phyloP scores from a whole-genome alignment of 768 basidiomycete genomes.

The Trametes gibbosa region DNA sequence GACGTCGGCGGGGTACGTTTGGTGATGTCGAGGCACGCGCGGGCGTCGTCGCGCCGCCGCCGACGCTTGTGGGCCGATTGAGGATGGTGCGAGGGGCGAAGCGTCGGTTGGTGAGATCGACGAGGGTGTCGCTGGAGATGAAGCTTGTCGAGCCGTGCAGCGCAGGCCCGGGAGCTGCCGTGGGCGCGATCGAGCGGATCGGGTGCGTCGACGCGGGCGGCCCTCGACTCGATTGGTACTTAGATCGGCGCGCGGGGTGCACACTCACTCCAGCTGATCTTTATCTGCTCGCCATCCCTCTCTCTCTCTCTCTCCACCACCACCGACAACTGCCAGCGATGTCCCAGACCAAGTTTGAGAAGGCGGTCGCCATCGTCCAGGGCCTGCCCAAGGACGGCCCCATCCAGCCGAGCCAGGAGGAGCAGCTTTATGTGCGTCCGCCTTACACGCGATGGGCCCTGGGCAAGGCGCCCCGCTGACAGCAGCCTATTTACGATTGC shows the following conservation, averaged over 20 bases:
- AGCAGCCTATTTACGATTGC: conserved; percentile 7
- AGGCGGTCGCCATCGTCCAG: conserved; percentile 66
- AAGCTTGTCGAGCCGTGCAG: neutral
- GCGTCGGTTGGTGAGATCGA: conserved; percentile 9
- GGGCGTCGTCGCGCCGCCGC: conserved; percentile 3
- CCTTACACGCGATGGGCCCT: conserved; percentile 9
- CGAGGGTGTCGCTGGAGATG: conserved; percentile 10
- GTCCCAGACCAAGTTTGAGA: conserved; percentile 72
- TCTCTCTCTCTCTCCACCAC: neutral
- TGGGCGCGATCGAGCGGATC: conserved; percentile 17
- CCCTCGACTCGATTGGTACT: neutral
- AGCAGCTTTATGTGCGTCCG: conserved; percentile 72
- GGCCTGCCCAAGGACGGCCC: conserved; percentile 77
- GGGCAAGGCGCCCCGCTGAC: neutral
- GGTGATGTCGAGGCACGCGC: conserved; percentile 21
- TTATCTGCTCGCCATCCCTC: conserved; percentile 1
- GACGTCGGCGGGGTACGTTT: conserved; percentile 35
- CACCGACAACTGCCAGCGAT: conserved; percentile 37
- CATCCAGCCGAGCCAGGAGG: conserved; percentile 67
- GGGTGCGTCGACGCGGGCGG: conserved; percentile 15
- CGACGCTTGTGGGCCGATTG: neutral
- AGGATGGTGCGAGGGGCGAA: conserved; percentile 1
- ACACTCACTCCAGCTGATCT: conserved; percentile 3
- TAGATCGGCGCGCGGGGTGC: conserved; percentile 2
- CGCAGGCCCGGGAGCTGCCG: conserved; percentile 5